Percentiles rank a stretch among this genome's conserved stretches.
Evolutionary conservation across 2,329 filamentous ascomycete genomes (phyloP).

Genomic region (Epichloe sibirici): DNA sequence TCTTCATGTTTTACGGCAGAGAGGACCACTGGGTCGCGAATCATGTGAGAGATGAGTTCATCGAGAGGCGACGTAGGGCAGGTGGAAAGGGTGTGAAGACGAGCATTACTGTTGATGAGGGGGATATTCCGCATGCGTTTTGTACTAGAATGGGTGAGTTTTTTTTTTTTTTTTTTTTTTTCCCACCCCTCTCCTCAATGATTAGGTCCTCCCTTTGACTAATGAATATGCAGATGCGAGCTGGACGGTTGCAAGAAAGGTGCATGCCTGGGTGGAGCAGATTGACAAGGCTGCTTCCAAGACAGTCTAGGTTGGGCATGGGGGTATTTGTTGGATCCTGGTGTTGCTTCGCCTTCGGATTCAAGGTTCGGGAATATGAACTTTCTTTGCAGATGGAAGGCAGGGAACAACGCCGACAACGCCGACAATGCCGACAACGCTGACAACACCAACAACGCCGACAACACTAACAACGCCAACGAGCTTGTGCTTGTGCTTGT

Average conservation of each 20-base stretch:
- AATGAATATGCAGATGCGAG: slow-evolving; percentile 14
- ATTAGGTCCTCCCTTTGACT: not conserved
- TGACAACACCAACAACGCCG: too few relatives aligned
- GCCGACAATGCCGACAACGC: too few relatives aligned
- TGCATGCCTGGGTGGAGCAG: slow-evolving; percentile 17
- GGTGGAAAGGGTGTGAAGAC: slow-evolving; percentile 28
- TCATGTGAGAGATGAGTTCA: slow-evolving; percentile 42
- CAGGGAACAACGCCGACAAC: too few relatives aligned
- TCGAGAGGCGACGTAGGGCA: slow-evolving; percentile 19
- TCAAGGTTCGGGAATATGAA: too few relatives aligned
- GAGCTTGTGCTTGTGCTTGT: too few relatives aligned
- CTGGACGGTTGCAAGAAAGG: slow-evolving; percentile 17
- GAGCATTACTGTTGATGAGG: slow-evolving; percentile 41
- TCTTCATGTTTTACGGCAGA: slow-evolving; percentile 48
- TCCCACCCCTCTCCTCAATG: not conserved
- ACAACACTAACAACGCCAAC: too few relatives aligned
- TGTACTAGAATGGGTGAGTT: slow-evolving; percentile 31
- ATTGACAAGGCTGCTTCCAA: slow-evolving; percentile 11
- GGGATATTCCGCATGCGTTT: slow-evolving; percentile 47
- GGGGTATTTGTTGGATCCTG: too few relatives aligned
- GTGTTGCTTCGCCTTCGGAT: too few relatives aligned
- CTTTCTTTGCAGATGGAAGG: too few relatives aligned
- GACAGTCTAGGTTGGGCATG: too few relatives aligned
- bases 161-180: not conserved
- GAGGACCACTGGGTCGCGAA: slow-evolving; percentile 52